These are phyloP conservation scores for Termitomyces bulborhizus DNA, from an alignment of 768 basidiomycete genomes.

Conservation along the genomic window DNA sequence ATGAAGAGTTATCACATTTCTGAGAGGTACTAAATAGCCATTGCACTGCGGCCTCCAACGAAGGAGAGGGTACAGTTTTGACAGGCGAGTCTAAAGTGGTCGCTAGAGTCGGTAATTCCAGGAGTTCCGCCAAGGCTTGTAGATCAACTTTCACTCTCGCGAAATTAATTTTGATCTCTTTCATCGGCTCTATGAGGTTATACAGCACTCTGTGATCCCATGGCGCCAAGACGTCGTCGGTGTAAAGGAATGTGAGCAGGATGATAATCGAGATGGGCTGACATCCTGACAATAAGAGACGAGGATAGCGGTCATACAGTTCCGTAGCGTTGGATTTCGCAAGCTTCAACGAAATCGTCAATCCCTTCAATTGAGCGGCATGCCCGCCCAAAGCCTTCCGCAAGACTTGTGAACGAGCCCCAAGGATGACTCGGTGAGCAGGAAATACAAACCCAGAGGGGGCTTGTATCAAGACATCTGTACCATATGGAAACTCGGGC, in stretches of 20 bases:
- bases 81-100: constrained; percentile 53
- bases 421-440: constrained; percentile 62
- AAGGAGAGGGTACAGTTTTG: constrained; percentile 46
- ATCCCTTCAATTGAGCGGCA: constrained; percentile 19
- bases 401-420: constrained; percentile 48
- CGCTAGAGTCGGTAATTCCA: constrained; percentile 52
- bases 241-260: constrained; percentile 81
- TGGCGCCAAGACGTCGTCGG: constrained; percentile 73
- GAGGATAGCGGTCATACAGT: constrained; percentile 5
- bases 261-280: constrained; percentile 67
- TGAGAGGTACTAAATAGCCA: constrained; percentile 41
- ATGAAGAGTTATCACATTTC: not conserved
- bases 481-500: constrained; percentile 38
- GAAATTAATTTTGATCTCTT: constrained; percentile 33
- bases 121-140: constrained; percentile 43
- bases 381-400: constrained; percentile 32
- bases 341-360: constrained; percentile 25
- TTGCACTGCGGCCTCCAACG: constrained; percentile 44
- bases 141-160: constrained; percentile 59
- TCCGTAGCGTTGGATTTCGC: constrained; percentile 2
- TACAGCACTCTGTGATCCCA: constrained; percentile 73
- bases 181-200: constrained; percentile 34
- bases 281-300: constrained; percentile 46
- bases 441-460: constrained; percentile 40
- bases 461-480: constrained; percentile 54